Percentiles rank a stretch among this genome's conserved stretches.
Evolutionary conservation across 176 grass and related monocot species (phyloP).

Genomic region (Carex scoparia): DNA sequence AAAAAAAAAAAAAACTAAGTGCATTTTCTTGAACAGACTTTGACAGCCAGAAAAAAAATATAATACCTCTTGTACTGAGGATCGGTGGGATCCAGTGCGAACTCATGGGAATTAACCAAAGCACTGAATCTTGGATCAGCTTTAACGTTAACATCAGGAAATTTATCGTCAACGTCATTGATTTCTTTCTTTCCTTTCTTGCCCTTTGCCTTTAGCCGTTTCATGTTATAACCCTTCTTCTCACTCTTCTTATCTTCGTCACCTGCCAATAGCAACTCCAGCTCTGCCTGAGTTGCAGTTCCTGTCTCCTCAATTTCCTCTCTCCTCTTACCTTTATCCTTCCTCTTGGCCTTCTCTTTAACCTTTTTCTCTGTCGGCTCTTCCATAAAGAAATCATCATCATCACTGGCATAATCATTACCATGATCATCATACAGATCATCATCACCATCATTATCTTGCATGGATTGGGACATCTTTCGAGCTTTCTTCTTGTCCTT

Average conservation of each 20-base stretch:
- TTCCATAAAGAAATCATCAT: conserved; percentile 52
- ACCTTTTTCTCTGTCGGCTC: conserved; percentile 36
- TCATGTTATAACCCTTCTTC: conserved; percentile 73
- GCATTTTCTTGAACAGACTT: background rate
- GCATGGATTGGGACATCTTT: conserved; percentile 35
- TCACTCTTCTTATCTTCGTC: conserved; percentile 44
- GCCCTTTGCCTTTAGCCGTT: conserved; percentile 37
- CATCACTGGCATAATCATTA: conserved; percentile 51
- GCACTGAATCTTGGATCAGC: conserved; percentile 63
- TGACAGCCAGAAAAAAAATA: background rate
- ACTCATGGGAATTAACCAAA: conserved; percentile 58
- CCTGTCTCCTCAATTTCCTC: conserved; percentile 26
- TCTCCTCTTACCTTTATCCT: conserved; percentile 37
- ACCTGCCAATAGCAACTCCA: conserved; percentile 72
- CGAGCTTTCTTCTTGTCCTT: conserved; percentile 70
- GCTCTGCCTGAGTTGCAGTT: conserved; percentile 71
- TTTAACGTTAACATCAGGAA: conserved; percentile 54
- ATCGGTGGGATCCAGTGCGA: conserved; percentile 76
- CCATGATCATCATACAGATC: conserved; percentile 35
- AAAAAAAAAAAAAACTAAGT: background rate
- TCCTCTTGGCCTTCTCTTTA: conserved; percentile 32
- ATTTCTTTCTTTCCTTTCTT: conserved; percentile 77
- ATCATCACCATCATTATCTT: conserved; percentile 38
- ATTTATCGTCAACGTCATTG: conserved; percentile 32
- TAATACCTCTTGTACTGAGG: conserved; percentile 82